Evolutionary conservation across 106 monocot genomes (phyloP).

Genomic region (Apostasia ramifera): DNA sequence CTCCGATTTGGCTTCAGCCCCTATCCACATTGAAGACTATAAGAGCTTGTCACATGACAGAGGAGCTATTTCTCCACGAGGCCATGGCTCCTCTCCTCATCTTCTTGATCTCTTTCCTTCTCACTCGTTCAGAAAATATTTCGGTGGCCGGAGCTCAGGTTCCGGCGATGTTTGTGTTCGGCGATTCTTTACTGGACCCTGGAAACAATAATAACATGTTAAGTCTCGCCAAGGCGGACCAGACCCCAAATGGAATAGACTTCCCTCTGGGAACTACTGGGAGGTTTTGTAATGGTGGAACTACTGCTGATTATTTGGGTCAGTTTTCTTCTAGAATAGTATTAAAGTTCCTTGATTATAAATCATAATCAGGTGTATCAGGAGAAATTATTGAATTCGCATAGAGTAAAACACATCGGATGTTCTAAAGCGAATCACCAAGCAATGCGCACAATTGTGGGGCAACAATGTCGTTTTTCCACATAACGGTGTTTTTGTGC

Average conservation of each 20-base stretch:
- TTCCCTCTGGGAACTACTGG: constrained; percentile 35
- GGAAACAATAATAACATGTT: constrained; percentile 40
- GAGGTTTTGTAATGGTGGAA: constrained; percentile 40
- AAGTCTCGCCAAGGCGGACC: constrained; percentile 35
- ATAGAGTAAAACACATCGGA: too few species aligned
- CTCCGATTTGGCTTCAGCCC: too few species aligned
- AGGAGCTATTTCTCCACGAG: too few species aligned
- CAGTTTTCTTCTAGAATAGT: background rate
- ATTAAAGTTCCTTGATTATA: background rate
- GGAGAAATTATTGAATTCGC: background rate
- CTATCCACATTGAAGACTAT: too few species aligned
- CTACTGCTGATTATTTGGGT: constrained; percentile 32
- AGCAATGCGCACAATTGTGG: too few species aligned
- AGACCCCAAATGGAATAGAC: constrained; percentile 34
- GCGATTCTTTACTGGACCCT: constrained; percentile 40
- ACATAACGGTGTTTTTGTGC: too few species aligned
- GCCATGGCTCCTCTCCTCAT: too few species aligned
- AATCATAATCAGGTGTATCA: background rate
- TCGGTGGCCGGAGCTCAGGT: constrained; percentile 14
- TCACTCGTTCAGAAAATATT: too few species aligned
- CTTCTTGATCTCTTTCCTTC: too few species aligned
- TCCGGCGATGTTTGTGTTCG: constrained; percentile 43
- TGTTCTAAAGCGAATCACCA: too few species aligned
- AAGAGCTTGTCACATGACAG: too few species aligned
- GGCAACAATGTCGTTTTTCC: too few species aligned